These are phyloP conservation scores for Penicillium bialowiezense DNA, from an alignment of 495 filamentous ascomycete species.

Conservation along the genomic window DNA sequence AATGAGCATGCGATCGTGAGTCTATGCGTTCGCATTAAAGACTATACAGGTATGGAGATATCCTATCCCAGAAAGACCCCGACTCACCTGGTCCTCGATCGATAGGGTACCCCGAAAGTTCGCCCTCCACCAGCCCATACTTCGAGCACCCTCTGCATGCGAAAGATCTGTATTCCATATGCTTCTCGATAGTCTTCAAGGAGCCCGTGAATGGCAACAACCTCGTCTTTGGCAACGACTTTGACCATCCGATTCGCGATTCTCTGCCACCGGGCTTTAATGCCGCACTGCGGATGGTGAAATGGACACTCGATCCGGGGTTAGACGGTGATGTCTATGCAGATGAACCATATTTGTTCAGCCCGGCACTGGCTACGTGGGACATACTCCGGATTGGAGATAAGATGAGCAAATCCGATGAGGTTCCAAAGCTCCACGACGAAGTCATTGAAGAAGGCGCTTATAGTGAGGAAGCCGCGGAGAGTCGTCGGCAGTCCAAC, in stretches of 20 bases:
- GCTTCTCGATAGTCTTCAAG: constrained; percentile 70
- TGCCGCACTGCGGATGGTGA: constrained; percentile 75
- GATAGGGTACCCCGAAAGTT: constrained; percentile 55
- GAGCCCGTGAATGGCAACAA: constrained; percentile 63
- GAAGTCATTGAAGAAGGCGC: constrained; percentile 67
- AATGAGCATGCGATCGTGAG: constrained; percentile 57
- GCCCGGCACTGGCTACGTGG: constrained; percentile 68
- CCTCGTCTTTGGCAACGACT: constrained; percentile 89
- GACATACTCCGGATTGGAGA: constrained; percentile 68
- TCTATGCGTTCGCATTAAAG: constrained; percentile 67
- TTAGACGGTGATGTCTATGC: constrained; percentile 86
- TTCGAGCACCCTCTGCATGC: constrained; percentile 68
- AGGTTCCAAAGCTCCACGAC: constrained; percentile 25
- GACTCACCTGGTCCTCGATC: too few relatives aligned
- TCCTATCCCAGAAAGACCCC: too few relatives aligned
- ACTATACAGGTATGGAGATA: constrained; percentile 48
- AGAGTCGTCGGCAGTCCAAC: constrained; percentile 40
- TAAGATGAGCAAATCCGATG: constrained; percentile 27
- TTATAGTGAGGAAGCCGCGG: constrained; percentile 52
- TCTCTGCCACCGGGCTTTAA: constrained; percentile 82
- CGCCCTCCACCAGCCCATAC: constrained; percentile 64
- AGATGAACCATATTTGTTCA: constrained; percentile 81
- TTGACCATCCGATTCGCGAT: constrained; percentile 81
- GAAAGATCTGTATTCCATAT: constrained; percentile 77
- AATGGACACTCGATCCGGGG: constrained; percentile 83